Percentiles rank a stretch among this genome's conserved stretches.
Conservation (phyloP, 2,329 filamentous ascomycete genomes). For the Alternaria atra region DNA sequence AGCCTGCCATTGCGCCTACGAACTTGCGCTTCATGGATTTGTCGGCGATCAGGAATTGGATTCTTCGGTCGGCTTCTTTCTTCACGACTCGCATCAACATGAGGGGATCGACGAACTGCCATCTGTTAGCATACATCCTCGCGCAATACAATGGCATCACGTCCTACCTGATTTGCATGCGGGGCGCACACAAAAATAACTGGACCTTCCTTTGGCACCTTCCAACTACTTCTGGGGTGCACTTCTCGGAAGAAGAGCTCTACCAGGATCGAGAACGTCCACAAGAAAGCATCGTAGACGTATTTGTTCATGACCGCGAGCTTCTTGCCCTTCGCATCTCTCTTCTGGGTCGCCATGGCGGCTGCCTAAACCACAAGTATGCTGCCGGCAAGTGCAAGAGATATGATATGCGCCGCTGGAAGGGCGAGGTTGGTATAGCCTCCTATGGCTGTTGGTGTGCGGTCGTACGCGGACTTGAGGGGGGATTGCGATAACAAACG, state of each 20-base stretch:
- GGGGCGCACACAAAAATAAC: conserved; percentile 96
- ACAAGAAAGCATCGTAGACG: conserved; percentile 81
- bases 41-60: conserved; percentile 91
- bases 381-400: background rate
- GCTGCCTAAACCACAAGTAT: conserved; percentile 10
- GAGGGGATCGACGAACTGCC: conserved; percentile 91
- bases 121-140: conserved; percentile 15
- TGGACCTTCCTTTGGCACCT: conserved; percentile 85
- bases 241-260: conserved; percentile 99
- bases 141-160: background rate
- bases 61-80: conserved; percentile 84
- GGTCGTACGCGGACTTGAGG: conserved; percentile 18
- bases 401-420: background rate
- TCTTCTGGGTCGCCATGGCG: conserved; percentile 23
- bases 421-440: conserved; percentile 12
- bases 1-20: conserved; percentile 84
- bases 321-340: conserved; percentile 43
- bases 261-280: conserved; percentile 80
- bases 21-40: conserved; percentile 92
- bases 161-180: conserved; percentile 75
- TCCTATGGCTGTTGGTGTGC: conserved; percentile 10
- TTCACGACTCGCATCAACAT: conserved; percentile 91
- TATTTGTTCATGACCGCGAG: conserved; percentile 70
- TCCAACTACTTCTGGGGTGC: conserved; percentile 93
- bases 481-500: conserved; percentile 21